Evolutionary conservation across 2,329 filamentous ascomycete genomes (phyloP).

Genomic region (Colletotrichum musicola): DNA sequence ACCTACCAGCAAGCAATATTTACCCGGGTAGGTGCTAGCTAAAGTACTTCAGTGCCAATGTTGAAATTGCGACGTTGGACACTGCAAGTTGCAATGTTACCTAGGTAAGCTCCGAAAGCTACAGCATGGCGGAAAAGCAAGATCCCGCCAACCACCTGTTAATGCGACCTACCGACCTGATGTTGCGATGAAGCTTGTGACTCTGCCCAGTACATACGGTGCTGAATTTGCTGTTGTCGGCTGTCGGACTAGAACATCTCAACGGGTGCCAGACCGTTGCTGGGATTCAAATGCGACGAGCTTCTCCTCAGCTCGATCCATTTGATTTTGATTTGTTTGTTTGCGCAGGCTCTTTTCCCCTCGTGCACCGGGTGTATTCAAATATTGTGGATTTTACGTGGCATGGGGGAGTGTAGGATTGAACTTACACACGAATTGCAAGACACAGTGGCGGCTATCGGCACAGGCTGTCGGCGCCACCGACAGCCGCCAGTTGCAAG

Average conservation of each 20-base stretch:
- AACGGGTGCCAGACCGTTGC: not conserved
- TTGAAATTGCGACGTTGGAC: too few species aligned
- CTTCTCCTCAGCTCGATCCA: too few species aligned
- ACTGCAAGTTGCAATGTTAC: not conserved
- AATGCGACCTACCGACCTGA: not conserved
- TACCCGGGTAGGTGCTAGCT: too few species aligned
- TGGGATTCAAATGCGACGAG: too few species aligned
- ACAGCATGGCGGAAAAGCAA: not conserved
- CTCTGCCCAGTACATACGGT: not conserved
- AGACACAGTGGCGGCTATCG: not conserved
- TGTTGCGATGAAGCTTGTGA: conserved; percentile 11
- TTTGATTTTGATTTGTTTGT: too few species aligned
- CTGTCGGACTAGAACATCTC: not conserved
- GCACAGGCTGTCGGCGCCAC: not conserved
- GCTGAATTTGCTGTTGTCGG: conserved; percentile 6
- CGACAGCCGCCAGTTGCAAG: not conserved
- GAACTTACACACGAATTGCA: too few species aligned
- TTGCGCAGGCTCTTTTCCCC: too few species aligned
- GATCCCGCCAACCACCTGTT: not conserved
- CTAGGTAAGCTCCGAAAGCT: conserved; percentile 2
- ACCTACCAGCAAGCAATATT: too few species aligned
- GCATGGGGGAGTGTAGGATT: too few species aligned
- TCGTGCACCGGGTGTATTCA: too few species aligned
- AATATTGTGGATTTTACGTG: too few species aligned
- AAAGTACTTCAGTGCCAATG: too few species aligned